A percentile compares a stretch with the other conserved stretches of the same genome.
phyloP scores from a whole-genome alignment of 148 eudicot genomes.

The Tetragonia tetragonoides region DNA sequence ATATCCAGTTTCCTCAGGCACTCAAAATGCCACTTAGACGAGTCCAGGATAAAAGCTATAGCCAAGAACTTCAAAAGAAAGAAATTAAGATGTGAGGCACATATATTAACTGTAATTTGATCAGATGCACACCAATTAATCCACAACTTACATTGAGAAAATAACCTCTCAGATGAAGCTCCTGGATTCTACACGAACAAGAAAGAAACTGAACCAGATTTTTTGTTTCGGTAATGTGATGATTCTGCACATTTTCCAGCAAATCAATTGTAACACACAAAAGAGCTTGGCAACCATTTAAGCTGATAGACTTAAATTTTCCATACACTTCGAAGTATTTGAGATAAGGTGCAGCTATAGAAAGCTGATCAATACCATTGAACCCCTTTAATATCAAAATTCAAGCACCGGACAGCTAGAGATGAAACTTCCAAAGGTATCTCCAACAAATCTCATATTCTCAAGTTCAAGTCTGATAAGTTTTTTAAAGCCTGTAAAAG shows the following conservation, averaged over 20 bases:
- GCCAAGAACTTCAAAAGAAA: constrained; percentile 11
- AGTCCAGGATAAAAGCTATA: background rate
- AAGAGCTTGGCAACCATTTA: background rate
- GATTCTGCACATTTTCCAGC: background rate
- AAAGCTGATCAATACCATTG: background rate
- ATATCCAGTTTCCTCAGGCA: background rate
- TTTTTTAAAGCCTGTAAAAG: background rate
- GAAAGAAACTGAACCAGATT: constrained; percentile 1
- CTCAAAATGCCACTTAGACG: background rate
- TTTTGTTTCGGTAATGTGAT: too few species aligned
- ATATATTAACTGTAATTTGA: too few species aligned
- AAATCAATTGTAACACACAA: background rate
- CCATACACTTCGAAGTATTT: background rate
- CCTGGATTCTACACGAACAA: background rate
- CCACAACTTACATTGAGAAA: background rate
- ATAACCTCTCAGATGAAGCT: background rate
- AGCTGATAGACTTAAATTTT: background rate
- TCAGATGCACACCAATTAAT: background rate
- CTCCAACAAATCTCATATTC: background rate
- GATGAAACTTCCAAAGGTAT: background rate
- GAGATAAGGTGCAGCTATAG: constrained; percentile 4
- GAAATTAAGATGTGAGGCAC: background rate
- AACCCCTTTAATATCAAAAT: background rate
- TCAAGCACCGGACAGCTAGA: background rate
- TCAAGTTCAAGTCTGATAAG: background rate